phyloP scores from a whole-genome alignment of 2,329 filamentous ascomycete genomes.

The Colletotrichum sp. region DNA sequence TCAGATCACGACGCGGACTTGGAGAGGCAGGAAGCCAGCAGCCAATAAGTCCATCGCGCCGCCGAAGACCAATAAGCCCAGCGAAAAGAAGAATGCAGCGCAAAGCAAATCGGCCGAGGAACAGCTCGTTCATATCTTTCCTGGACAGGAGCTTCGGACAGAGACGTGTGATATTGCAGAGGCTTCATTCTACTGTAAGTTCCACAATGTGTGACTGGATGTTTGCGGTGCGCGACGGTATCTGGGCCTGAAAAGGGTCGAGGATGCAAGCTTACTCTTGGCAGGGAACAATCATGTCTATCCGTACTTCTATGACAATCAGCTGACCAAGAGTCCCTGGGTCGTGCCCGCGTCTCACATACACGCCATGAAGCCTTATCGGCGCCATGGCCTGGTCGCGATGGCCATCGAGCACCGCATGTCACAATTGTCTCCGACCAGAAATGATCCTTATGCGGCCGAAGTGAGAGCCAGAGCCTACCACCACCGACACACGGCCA shows the following conservation, averaged over 20 bases:
- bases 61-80: background rate
- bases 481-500: constrained; percentile 31
- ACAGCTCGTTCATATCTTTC: background rate
- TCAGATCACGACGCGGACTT: constrained; percentile 21
- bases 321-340: constrained; percentile 5
- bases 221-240: background rate
- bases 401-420: constrained; percentile 38
- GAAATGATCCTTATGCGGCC: constrained; percentile 19
- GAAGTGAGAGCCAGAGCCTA: constrained; percentile 29
- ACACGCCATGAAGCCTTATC: background rate
- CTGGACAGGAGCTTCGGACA: background rate
- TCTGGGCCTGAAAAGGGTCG: no score
- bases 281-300: constrained; percentile 8
- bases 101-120: background rate
- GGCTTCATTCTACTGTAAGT: constrained; percentile 11
- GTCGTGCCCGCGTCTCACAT: background rate
- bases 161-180: constrained; percentile 13
- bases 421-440: constrained; percentile 23
- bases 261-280: background rate
- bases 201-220: background rate
- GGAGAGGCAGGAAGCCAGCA: constrained; percentile 9
- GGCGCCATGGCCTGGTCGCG: constrained; percentile 26
- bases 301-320: background rate
- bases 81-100: background rate
- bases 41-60: background rate